Evolutionary conservation across 1,284 basidiomycete species (phyloP).

Genomic region (Leccinum fuscescens): DNA sequence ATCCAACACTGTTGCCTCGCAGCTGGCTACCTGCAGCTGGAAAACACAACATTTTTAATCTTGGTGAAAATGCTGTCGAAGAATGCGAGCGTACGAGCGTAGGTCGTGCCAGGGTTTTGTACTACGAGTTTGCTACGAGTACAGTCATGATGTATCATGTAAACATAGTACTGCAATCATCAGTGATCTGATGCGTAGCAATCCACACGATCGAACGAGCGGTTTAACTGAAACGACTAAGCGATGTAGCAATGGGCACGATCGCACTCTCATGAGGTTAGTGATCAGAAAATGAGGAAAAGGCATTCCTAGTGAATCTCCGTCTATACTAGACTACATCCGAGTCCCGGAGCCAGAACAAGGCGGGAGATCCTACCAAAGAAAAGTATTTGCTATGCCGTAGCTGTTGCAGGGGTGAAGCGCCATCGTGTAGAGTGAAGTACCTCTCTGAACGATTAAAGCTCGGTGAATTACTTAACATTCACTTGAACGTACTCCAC

Average conservation of each 20-base stretch:
- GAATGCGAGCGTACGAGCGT: not conserved
- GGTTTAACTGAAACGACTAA: not conserved
- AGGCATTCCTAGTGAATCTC: conserved; percentile 21
- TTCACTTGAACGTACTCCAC: conserved; percentile 14
- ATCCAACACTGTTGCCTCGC: not conserved
- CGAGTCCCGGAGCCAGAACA: not conserved
- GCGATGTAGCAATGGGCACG: not conserved
- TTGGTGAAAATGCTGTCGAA: not conserved
- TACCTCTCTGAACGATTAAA: conserved; percentile 3
- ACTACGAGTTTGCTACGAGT: too few species aligned
- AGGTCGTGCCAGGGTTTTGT: not conserved
- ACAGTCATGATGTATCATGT: not conserved
- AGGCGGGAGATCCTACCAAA: not conserved
- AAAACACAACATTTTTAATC: not conserved
- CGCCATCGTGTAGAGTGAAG: not conserved
- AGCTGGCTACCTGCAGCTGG: not conserved
- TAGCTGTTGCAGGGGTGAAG: not conserved
- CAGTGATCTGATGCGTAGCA: not conserved
- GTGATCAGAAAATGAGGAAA: conserved; percentile 3
- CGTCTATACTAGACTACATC: conserved; percentile 8
- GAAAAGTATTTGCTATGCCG: not conserved
- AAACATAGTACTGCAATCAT: not conserved
- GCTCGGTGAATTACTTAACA: conserved; percentile 6
- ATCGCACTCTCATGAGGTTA: not conserved
- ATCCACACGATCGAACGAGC: not conserved